Evolutionary conservation across 768 basidiomycete genomes (phyloP).

Genomic region (Kwoniella shandongensis): DNA sequence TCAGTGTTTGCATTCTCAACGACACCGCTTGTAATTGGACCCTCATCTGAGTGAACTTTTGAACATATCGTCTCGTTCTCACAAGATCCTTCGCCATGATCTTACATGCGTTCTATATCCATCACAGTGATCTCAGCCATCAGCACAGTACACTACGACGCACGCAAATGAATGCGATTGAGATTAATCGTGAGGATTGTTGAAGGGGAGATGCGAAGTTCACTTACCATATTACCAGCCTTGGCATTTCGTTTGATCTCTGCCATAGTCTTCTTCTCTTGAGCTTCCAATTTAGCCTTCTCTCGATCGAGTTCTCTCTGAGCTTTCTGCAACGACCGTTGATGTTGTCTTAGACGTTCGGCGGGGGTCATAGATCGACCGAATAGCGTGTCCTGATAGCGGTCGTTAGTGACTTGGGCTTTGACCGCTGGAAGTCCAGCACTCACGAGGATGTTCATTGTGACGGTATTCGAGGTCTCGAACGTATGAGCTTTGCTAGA

Average conservation of each 20-base stretch:
- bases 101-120: constrained; percentile 97
- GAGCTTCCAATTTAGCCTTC: constrained; percentile 83
- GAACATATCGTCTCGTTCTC: constrained; percentile 87
- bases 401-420: neutral
- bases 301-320: constrained; percentile 98
- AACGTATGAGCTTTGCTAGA: neutral
- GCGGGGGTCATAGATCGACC: constrained; percentile 93
- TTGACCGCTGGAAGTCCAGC: neutral
- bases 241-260: constrained; percentile 98
- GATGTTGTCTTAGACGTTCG: constrained; percentile 93
- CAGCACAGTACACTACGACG: neutral
- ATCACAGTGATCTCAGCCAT: too few relatives aligned
- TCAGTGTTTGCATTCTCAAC: constrained; percentile 88
- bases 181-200: neutral
- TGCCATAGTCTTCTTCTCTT: constrained; percentile 88
- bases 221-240: constrained; percentile 80
- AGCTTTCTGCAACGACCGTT: constrained; percentile 91
- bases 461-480: constrained; percentile 2
- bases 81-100: constrained; percentile 99
- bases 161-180: neutral
- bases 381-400: constrained; percentile 84
- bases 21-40: constrained; percentile 96
- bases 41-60: constrained; percentile 99
- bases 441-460: constrained; percentile 56
- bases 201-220: neutral